Percentiles rank a stretch among this genome's conserved stretches.
These are phyloP conservation scores for Aspergillus oerlinghausenensis DNA, from an alignment of 2,329 filamentous ascomycete species.

Conservation along the genomic window DNA sequence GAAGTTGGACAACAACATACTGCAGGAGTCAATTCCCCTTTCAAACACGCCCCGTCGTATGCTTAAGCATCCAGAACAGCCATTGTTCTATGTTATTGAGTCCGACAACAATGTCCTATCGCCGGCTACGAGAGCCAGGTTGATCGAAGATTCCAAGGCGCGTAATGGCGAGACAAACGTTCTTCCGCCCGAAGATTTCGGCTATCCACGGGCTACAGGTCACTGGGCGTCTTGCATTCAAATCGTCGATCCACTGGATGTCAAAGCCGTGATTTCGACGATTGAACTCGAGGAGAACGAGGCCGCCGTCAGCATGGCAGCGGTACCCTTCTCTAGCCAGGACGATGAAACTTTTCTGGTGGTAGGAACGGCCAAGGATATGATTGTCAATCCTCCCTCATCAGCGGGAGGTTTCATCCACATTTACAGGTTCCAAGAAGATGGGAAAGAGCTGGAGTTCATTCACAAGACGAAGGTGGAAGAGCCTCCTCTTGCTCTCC, in stretches of 20 bases:
- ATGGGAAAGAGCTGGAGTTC: constrained; percentile 84
- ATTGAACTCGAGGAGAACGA: constrained; percentile 86
- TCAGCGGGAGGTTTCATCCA: constrained; percentile 80
- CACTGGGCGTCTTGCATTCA: constrained; percentile 97
- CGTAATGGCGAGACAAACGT: constrained; percentile 68
- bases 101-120: constrained; percentile 88
- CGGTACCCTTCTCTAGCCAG: constrained; percentile 81
- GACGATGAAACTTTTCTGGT: constrained; percentile 88
- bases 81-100: constrained; percentile 91
- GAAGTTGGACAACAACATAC: constrained; percentile 76
- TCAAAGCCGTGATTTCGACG: constrained; percentile 69
- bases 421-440: constrained; percentile 82
- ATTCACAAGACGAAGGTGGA: constrained; percentile 95
- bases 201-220: constrained; percentile 74
- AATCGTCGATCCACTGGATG: constrained; percentile 74
- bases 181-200: constrained; percentile 77
- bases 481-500: constrained; percentile 80
- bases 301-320: constrained; percentile 78
- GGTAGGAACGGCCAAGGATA: constrained; percentile 89
- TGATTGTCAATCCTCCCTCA: constrained; percentile 71
- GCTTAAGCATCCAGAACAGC: constrained; percentile 78
- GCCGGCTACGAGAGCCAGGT: constrained; percentile 67
- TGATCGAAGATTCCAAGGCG: constrained; percentile 66
- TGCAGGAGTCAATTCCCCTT: constrained; percentile 80
- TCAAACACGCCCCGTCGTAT: constrained; percentile 88